A percentile compares a stretch with the other conserved stretches of the same genome.
These are phyloP conservation scores for Mucor velutinosus DNA, from an alignment of 371 early-diverging fungal genomes.

Conservation along the genomic window DNA sequence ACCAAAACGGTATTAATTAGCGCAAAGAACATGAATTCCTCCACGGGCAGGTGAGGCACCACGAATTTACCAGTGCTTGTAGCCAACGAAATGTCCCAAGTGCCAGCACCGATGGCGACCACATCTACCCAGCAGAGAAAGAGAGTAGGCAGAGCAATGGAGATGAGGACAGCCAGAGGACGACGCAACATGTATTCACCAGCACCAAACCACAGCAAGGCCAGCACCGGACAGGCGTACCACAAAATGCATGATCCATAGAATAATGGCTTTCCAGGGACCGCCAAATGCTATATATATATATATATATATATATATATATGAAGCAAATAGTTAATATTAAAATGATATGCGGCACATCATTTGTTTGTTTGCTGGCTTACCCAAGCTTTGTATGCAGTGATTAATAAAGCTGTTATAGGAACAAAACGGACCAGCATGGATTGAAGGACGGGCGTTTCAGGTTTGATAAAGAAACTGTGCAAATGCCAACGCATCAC, in stretches of 20 bases:
- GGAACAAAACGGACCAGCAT: conserved; percentile 38
- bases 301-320: no score
- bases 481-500: conserved; percentile 51
- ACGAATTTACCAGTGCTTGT: conserved; percentile 54
- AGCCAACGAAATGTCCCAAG: conserved; percentile 55
- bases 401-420: conserved; percentile 26
- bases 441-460: conserved; percentile 27
- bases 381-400: conserved; percentile 48
- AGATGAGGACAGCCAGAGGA: conserved; percentile 23
- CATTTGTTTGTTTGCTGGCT: not conserved
- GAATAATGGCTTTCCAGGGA: conserved; percentile 50
- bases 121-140: conserved; percentile 60
- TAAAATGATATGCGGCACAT: not conserved
- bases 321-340: not conserved
- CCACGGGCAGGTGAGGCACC: conserved; percentile 54
- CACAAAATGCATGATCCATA: conserved; percentile 60
- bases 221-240: conserved; percentile 59
- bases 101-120: conserved; percentile 54
- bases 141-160: conserved; percentile 48
- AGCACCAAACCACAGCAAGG: conserved; percentile 58
- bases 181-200: conserved; percentile 57
- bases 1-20: conserved; percentile 61
- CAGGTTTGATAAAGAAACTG: conserved; percentile 33
- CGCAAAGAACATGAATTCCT: conserved; percentile 64
- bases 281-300: conserved; percentile 24